Conservation (phyloP, 495 filamentous ascomycete genomes). For the Penicillium arizonense region DNA sequence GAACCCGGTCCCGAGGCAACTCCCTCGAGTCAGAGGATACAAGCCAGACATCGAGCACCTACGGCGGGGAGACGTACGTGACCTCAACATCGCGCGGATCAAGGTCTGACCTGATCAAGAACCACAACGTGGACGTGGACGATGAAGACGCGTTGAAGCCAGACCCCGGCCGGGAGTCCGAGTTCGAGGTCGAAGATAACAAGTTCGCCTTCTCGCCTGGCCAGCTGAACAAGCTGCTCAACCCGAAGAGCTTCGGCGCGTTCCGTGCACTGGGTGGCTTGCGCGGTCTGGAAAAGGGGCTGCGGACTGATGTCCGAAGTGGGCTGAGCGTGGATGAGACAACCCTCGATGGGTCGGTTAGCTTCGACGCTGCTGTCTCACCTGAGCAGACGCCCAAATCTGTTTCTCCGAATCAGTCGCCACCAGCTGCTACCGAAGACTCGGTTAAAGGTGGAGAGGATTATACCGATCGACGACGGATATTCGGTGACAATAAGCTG, state of each 20-base stretch:
- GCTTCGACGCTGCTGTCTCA: constrained; percentile 62
- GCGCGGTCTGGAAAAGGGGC: constrained; percentile 69
- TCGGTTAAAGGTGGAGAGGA: constrained; percentile 28
- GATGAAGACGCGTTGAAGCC: constrained; percentile 64
- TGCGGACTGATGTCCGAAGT: constrained; percentile 63
- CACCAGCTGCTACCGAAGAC: constrained; percentile 26
- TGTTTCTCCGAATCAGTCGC: constrained; percentile 22
- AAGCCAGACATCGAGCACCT: constrained; percentile 47
- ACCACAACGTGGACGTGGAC: constrained; percentile 39
- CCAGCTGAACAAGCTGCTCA: constrained; percentile 73
- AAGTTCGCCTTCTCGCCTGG: constrained; percentile 81
- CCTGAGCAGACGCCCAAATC: constrained; percentile 30
- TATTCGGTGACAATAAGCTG: constrained; percentile 68
- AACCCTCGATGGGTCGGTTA: constrained; percentile 58
- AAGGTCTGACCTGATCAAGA: constrained; percentile 36
- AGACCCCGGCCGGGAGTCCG: constrained; percentile 67
- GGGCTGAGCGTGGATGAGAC: constrained; percentile 79
- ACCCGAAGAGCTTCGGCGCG: constrained; percentile 76
- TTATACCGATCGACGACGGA: constrained; percentile 62
- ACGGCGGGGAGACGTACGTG: constrained; percentile 51
- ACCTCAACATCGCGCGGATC: constrained; percentile 34
- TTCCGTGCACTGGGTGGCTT: constrained; percentile 80
- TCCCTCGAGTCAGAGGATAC: constrained; percentile 62
- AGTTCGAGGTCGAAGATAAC: constrained; percentile 75
- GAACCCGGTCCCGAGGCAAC: constrained; percentile 59